Conservation (phyloP, 75 land plant genomes). For the Picea glauca region DNA sequence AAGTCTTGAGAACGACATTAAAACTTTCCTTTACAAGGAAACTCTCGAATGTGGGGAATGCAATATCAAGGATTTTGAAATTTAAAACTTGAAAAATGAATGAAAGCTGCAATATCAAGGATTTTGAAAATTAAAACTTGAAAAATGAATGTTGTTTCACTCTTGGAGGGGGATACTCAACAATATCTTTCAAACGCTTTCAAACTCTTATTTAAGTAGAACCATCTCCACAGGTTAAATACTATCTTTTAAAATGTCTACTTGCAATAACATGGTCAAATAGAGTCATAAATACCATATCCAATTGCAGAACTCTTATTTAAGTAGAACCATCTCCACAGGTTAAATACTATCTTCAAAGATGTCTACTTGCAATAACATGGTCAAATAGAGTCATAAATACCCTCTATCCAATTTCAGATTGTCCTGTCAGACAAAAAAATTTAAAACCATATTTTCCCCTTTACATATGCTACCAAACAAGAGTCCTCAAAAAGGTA, state of each 20-base stretch:
- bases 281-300: neutral
- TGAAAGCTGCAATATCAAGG: neutral
- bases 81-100: too few species aligned
- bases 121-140: neutral
- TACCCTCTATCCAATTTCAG: neutral
- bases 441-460: neutral
- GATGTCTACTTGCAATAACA: neutral
- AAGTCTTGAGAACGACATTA: neutral
- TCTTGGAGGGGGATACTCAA: neutral
- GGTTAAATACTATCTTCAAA: neutral
- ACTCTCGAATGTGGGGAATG: too few species aligned
- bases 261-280: neutral
- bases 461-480: neutral
- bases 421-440: neutral
- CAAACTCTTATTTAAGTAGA: neutral
- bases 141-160: neutral
- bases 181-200: neutral
- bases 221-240: neutral
- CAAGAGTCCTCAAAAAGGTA: neutral
- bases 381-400: neutral
- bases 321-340: neutral
- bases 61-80: too few species aligned
- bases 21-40: neutral
- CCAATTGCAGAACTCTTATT: neutral
- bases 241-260: neutral